Conservation (phyloP, 495 filamentous ascomycete genomes). For the Penicillium verhagenii region DNA sequence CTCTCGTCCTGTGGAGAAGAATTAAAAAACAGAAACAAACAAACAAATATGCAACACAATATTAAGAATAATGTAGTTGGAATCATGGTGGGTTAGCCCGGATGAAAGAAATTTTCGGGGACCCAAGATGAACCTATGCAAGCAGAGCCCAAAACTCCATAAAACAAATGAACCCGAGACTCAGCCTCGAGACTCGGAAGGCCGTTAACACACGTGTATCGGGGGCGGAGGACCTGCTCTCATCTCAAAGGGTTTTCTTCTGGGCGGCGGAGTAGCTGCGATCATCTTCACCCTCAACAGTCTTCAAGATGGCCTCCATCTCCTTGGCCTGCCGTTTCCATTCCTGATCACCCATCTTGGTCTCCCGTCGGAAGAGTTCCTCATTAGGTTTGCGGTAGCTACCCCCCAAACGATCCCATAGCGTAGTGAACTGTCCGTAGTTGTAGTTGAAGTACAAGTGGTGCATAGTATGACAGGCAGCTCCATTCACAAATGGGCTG, state of each 20-base stretch:
- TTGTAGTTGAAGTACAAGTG: constrained; percentile 99
- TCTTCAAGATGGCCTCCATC: constrained; percentile 81
- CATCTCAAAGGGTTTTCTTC: constrained; percentile 39
- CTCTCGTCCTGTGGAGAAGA: not conserved
- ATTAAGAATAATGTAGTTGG: constrained; percentile 16
- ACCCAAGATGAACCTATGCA: not conserved
- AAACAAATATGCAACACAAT: constrained; percentile 12
- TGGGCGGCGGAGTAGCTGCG: constrained; percentile 58
- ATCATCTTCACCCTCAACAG: constrained; percentile 88
- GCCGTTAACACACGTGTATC: not conserved
- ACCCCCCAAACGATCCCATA: constrained; percentile 89
- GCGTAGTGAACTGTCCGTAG: constrained; percentile 93
- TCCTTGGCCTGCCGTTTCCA: constrained; percentile 80
- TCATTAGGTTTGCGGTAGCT: constrained; percentile 87
- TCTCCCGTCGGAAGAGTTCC: constrained; percentile 82
- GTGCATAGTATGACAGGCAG: constrained; percentile 95
- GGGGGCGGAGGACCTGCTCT: not conserved
- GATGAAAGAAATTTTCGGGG: not conserved
- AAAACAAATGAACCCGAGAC: not conserved
- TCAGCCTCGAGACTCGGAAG: not conserved
- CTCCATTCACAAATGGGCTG: constrained; percentile 86
- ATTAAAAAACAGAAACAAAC: no score
- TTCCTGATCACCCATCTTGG: constrained; percentile 79
- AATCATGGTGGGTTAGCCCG: not conserved
- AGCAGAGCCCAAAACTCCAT: not conserved